Base-by-base conservation (phyloP, 2,329 filamentous ascomycete genomes). In the Fusarium longipes region DNA sequence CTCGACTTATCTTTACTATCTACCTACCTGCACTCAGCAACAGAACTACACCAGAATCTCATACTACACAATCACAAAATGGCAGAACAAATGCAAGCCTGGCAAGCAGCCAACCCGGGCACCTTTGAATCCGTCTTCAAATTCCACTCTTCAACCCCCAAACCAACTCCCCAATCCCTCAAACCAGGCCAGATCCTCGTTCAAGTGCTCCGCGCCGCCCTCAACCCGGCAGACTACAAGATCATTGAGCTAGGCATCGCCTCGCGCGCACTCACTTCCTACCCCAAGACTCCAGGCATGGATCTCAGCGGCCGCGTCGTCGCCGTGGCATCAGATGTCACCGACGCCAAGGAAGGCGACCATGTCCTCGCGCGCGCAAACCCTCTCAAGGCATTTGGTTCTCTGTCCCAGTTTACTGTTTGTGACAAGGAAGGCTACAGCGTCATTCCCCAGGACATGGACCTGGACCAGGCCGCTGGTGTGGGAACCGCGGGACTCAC, bases 141-240 rank as follows among this genome's bases (percentile, higher is more conserved):
- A 14, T 70, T 78, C 32, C 48, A 63, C 54, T 2, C 54, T 4
- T 35, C 49, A 24, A 36, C 59, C 15, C 42, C 73, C 35, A 58
- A 59, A 3, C 75, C 76, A 14, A 50, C 57, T 1, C 29, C 53
- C 5, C n/a, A 62, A 8, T 25, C 42, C 29, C 67, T 76, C 40
- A 63, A 72, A 11, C 35, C 62, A 4, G 74, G 76, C 45, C 68
- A 80, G 38, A 74, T 83, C 48, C 77, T 84, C 40, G 74, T 86
- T 48, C 73, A 78, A 51, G 81, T 86, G 53, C 70, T 77, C 55
- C 77, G 79, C 65, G 77, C 80, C 2, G 74, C 78, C 7, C 72
- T 84, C 32, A 86, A 86, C 70, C 84, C 83, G 0, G 79, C 81
- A 57, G 84, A 86, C 73, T 80, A 81, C 79, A 86, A 86, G 63